Base-by-base conservation (phyloP, 306 rosid genomes). In the Echinosophora koreensis region DNA sequence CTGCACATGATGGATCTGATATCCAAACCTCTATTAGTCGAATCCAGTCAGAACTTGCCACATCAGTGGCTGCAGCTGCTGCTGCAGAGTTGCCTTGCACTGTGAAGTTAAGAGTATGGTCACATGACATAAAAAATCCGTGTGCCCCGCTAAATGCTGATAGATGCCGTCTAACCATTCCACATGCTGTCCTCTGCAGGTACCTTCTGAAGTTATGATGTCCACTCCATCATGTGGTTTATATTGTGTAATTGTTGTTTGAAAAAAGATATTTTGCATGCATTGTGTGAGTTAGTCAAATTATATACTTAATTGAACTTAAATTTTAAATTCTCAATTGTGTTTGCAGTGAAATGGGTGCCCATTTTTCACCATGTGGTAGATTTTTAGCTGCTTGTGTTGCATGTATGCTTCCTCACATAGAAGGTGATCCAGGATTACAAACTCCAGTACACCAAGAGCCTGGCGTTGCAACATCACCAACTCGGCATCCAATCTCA, bases 301-400 rank as follows among this genome's bases (percentile, higher is more conserved):
- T 41, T 58, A 51, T 59, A 42, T 63, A 3, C 27, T 5, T 17
- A 27, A 13, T 65, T 61, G 17, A 30, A 10, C 28, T 61, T 35
- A 27, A 77, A n/a, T 71, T 64, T 76, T 55, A 66, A 65, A 38
- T 34, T 66, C 69, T 46, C 58, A 73, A 62, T 41, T 74, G 46
- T 74, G 77, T 60, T 84, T 95, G 89, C 97, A 96, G 99, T 84
- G 99, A 96, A 88, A 96, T 96, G 98, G 99, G 99, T 77, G 96
- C 97, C 69, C 99, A 92, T 77, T 96, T 96, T 87, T 93, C 99
- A 66, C 99, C 99, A n/a, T 96, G 97, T 27, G 99, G 99, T 81
- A 92, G 90, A 86, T 96, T 87, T 90, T 90, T 96, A 85, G 99
- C 99, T 27, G 97, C 97, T 56, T 93, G 99, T 81, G 99, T 96